Evolutionary conservation across 2,329 filamentous ascomycete genomes (phyloP), one percentile per base, ranked within the genome.

Genomic region (Eurotiales sp.): DNA sequence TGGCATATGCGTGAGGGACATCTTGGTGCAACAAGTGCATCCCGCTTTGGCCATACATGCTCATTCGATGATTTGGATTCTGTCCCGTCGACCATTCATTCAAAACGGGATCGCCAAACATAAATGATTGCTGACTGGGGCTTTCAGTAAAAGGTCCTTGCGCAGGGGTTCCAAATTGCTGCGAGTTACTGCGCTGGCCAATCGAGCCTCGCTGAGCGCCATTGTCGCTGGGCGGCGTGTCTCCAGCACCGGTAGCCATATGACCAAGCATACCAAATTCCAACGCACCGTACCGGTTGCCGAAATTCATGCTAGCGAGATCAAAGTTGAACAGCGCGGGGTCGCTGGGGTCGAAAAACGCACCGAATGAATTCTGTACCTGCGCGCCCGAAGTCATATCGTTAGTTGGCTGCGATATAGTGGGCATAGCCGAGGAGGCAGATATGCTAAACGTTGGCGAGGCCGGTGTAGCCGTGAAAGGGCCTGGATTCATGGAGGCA

Each of bases 211-310:
- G 67, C 39, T 73, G 70, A n/a, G 70, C 74, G 44, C 65, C 66
- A 17, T 68, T 72, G 50, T 93, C 88, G 50, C 83, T 83, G 4
- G 86, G 82, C 6, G 86, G 84, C 14, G 84, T 88, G 60, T 93
- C 88, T n/a, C 84, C 87, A 12, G 88, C 87, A 12, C 88, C 88
- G n/a, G 88, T 90, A 54, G 89, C 90, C 88, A 99, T 95, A 67
- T 97, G 92, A 23, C 90, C 90, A 0, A 99, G 81, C 82, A 97
- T 96, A 49, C 90, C 88, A 67, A 97, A 96, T 69, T 97, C 93
- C 68, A 96, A 79, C 15, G 91, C 92, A 54, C 91, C 92, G 65
- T 97, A 99, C 58, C 95, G 90, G 65, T 93, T 97, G 51, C 90
- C 91, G 68, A 97, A 99, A 67, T 93, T 93, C 66, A 96, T 81